These are phyloP conservation scores for Capronia coronata DNA, from an alignment of 2,329 filamentous ascomycete species.

Conservation along the genomic window DNA sequence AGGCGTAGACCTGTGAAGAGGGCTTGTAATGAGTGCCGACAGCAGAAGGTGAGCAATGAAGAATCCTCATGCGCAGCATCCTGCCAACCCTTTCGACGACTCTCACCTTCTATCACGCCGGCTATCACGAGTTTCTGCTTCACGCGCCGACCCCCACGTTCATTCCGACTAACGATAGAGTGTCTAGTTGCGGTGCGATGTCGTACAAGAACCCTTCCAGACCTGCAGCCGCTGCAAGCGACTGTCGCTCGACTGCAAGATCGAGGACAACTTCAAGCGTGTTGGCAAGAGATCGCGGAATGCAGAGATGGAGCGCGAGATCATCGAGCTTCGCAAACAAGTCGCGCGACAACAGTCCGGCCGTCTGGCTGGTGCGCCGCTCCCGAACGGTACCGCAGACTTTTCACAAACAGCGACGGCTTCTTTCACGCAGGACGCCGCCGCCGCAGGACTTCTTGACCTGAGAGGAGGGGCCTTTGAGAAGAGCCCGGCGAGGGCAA, in stretches of 20 bases:
- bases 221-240: constrained; percentile 58
- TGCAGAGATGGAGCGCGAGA: constrained; percentile 57
- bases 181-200: constrained; percentile 58
- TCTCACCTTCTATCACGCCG: too few relatives aligned
- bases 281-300: constrained; percentile 60
- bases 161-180: constrained; percentile 10
- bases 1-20: constrained; percentile 50
- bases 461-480: constrained; percentile 42
- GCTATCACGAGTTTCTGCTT: too few relatives aligned
- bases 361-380: constrained; percentile 1
- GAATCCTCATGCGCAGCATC: background rate
- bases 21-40: constrained; percentile 63
- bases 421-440: constrained; percentile 41
- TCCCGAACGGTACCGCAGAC: constrained; percentile 9
- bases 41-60: constrained; percentile 55
- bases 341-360: constrained; percentile 34
- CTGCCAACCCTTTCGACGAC: background rate
- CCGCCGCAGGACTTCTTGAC: constrained; percentile 46
- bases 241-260: constrained; percentile 57
- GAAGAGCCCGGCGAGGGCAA: constrained; percentile 29
- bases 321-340: constrained; percentile 46
- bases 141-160: background rate
- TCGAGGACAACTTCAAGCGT: constrained; percentile 63
- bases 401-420: constrained; percentile 8
- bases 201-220: constrained; percentile 57